A percentile compares a stretch with the other conserved stretches of the same genome.
Conservation (phyloP, 2,329 filamentous ascomycete genomes). For the Dactylellina cionopaga region DNA sequence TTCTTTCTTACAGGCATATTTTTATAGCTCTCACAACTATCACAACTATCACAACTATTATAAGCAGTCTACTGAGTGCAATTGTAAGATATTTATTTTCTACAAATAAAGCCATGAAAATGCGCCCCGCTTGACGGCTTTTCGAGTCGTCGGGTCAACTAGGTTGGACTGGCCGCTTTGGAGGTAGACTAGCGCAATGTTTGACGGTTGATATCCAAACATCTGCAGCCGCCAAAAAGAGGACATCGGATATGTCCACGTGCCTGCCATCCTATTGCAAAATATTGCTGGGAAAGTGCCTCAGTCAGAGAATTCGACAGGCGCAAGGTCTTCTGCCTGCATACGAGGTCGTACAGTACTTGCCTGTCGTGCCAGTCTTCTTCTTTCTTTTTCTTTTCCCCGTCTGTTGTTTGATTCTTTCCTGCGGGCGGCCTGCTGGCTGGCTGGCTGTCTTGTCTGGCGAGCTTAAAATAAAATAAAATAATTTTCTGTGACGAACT, state of each 20-base stretch:
- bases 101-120: too few relatives aligned
- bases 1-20: too few relatives aligned
- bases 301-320: background rate
- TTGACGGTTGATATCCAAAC: constrained; percentile 8
- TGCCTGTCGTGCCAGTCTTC: background rate
- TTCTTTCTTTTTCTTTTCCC: background rate
- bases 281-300: background rate
- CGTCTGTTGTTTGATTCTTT: background rate
- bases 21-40: too few relatives aligned
- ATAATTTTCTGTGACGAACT: too few relatives aligned
- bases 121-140: constrained; percentile 11
- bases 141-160: too few relatives aligned
- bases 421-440: background rate
- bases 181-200: constrained; percentile 22
- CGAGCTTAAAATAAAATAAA: constrained; percentile 42
- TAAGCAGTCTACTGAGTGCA: too few relatives aligned
- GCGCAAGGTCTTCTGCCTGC: background rate
- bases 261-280: constrained; percentile 10
- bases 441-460: background rate
- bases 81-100: too few relatives aligned
- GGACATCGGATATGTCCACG: constrained; percentile 30
- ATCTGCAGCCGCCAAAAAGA: constrained; percentile 16
- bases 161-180: too few relatives aligned
- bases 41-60: background rate
- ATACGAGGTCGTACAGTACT: background rate